Evolutionary conservation across 2,329 filamentous ascomycete species (phyloP), one percentile per base, ranked within the genome.

Genomic region (Colletotrichum cuscutae): DNA sequence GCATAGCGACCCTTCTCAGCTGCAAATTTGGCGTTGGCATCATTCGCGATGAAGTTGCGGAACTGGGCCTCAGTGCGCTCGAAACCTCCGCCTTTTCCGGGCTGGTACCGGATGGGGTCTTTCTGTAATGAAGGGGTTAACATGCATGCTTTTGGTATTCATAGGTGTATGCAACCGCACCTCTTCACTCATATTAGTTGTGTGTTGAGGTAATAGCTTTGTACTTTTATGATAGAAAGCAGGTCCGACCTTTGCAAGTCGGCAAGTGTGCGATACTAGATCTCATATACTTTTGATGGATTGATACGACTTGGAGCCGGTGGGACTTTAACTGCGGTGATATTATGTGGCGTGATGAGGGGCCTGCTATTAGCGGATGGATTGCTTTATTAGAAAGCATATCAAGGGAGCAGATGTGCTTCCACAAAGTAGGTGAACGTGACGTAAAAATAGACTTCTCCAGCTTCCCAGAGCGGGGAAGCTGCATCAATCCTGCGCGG

Each of bases 1-100:
- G 86, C 88, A 81, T 92, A 93, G 22, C 91, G 88, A 62, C 86
- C 87, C 71, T 86, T 87, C 74, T 91, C 89, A 0, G 90, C 86
- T 0, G 90, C 87, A 72, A 90, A 92, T 24, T 83, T 81, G 2
- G 89, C 83, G 8, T 79, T 80, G 0, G 87, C 81, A 11, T 87
- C 84, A 4, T 82, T 85, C 0, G 89, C 91, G 63, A 93, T 83
- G 71, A 80, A 85, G 74, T 87, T 82, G 11, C 90, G 88, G 77
- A 92, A 92, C 1, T 81, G 79, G 63, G 88, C 89, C 53, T 85
- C 82, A 73, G 87, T 86, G 22, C 89, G 85, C 2, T 84, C 82
- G 76, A 90, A 91, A 13, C 85, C 83, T 12, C 88, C 89, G 72
- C 88, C 85, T 13, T 83, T 78, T 64, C 68, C 68, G 7, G 68